Conservation (phyloP, 2,329 filamentous ascomycete genomes). For the Seiridium cupressi region DNA sequence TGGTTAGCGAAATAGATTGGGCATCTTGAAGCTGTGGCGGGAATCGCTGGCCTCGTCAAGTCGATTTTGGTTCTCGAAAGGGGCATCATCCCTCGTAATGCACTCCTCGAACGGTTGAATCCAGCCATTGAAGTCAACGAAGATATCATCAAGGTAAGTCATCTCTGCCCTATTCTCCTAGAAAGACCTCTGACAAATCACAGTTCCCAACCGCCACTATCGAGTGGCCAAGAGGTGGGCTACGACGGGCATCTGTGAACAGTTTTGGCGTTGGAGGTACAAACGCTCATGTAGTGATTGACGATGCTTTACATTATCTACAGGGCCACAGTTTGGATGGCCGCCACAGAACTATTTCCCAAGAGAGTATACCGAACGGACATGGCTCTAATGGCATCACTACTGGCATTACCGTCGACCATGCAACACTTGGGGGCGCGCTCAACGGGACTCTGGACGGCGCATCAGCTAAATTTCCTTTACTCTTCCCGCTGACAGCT, state of each 20-base stretch:
- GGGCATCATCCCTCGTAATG: slow-evolving; percentile 7
- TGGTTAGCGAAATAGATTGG: slow-evolving; percentile 1
- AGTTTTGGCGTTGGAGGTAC: slow-evolving; percentile 25
- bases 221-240: neutral
- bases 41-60: neutral
- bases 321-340: neutral
- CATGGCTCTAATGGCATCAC: too few relatives aligned
- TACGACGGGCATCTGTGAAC: slow-evolving; percentile 14
- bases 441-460: too few relatives aligned
- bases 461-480: too few relatives aligned
- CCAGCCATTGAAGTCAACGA: neutral
- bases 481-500: too few relatives aligned
- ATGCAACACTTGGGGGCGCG: too few relatives aligned
- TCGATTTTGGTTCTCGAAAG: slow-evolving; percentile 4
- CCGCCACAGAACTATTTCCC: neutral
- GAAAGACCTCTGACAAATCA: neutral
- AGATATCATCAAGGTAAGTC: neutral
- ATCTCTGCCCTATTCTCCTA: neutral
- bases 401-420: too few relatives aligned
- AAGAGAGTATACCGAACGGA: too few relatives aligned
- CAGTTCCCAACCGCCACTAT: neutral
- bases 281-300: slow-evolving; percentile 19
- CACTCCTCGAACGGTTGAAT: slow-evolving; percentile 7
- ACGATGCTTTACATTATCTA: slow-evolving; percentile 11
- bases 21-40: neutral